Evolutionary conservation across 2,329 filamentous ascomycete species (phyloP), one percentile per base, ranked within the genome.

Genomic region (Onygena corvina): DNA sequence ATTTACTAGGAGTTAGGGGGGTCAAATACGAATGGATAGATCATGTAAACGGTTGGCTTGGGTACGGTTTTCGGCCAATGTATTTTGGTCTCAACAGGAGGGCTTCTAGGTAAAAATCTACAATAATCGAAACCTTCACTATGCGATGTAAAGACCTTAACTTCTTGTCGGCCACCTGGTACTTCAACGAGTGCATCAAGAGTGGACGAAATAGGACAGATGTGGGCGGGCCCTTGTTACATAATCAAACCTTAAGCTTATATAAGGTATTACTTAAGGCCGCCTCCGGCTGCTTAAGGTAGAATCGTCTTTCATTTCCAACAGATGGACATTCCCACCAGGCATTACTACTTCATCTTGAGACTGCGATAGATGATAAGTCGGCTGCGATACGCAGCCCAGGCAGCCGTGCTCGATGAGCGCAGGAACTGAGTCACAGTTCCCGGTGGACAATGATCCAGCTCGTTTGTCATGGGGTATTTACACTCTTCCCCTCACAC

Each of bases 381-480:
- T 20, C 25, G 27, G 8, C n/a, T 21, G 44, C 27, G 9, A 46
- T 11, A 4, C 33, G 30, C 44, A 31, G 30, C 27, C 27, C 20
- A 34, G 30, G 44, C 44, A 33, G 27, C 33, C 33, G 44, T 34
- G 44, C 27, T 31, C 27, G 2, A 20, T 12, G 21, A 33, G 44
- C 27, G 20, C 44, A 16, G 44, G 27, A 46, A n/a, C 38, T 34
- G 27, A 44, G 29, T 30, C 42, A 38, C 38, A 42, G 21, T 25
- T 8, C 21, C 30, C 35, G 8, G 50, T 38, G 56, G 64, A 53
- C 52, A 79, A 79, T 76, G 73, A 77, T 57, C 66, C 69, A 59
- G 74, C 77, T 53, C 73, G 74, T 64, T 76, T 75, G 64, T 74
- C 76, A 49, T 82, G 79, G 79, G 77, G 79, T 80, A 67, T 63